Base-by-base conservation (phyloP, 768 basidiomycete genomes). In the Auricularia heimuer region DNA sequence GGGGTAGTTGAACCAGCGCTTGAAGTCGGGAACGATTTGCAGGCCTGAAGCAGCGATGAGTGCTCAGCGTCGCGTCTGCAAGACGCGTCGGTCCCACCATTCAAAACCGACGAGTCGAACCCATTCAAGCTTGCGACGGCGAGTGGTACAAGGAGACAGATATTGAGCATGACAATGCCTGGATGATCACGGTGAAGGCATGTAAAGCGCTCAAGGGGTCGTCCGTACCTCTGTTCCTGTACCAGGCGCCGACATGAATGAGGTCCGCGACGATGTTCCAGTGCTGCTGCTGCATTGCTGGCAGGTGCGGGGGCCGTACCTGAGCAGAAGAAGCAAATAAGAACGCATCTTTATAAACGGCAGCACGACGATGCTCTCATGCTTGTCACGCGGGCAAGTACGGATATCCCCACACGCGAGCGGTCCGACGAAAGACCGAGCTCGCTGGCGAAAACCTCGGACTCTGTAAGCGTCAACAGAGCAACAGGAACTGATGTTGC, bases 11-110 rank as follows among this genome's bases (percentile, higher is more conserved):
- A 86, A 88, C 69, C 78, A 84, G 0, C 76, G 66, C 69, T 83
- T 79, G 86, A 87, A 89, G 42, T 80, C 81, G 12, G 84, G 83
- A 33, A 89, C 74, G 65, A 88, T 85, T 72, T 88, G 87, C 35
- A 90, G 77, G 65, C 87, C 88, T 87, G 65, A 2, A 36, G 61
- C 33, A 12, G 62, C 21, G 54, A 33, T 45, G 37, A 21, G 39
- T 18, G 29, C 39, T 24, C 36, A 58, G n/a, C n/a, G 14, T 24
- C 24, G 3, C 35, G 4, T 60, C 36, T 47, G 35, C 24, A 10
- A 3, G 56, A 29, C n/a, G 45, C 47, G 33, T 61, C 70, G n/a
- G 44, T 7, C 39, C 7, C 12, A 77, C 79, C 79, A 69, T 87
- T 88, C 16, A 87, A 78, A 56, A 87, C 74, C n/a, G 86, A 87